phyloP scores from a whole-genome alignment of 768 basidiomycete species.

The Mycena amicta region DNA sequence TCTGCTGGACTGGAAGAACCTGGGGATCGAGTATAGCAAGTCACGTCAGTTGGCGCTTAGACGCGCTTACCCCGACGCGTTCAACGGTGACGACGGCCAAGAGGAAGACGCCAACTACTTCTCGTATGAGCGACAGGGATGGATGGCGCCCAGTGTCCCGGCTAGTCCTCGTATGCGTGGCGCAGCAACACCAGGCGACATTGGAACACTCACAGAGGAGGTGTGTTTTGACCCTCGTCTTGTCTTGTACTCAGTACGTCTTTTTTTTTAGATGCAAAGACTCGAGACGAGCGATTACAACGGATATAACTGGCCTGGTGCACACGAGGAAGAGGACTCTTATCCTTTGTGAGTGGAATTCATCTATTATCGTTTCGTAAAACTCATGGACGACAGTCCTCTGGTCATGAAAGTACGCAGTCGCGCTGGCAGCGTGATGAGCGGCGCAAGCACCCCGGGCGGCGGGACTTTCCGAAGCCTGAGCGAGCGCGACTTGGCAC shows the following conservation, averaged over 20 bases:
- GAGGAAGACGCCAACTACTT: slow-evolving; percentile 49
- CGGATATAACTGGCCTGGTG: slow-evolving; percentile 61
- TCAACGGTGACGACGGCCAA: slow-evolving; percentile 62
- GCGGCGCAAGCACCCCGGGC: slow-evolving; percentile 79
- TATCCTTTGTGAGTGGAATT: slow-evolving; percentile 76
- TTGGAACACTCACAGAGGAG: slow-evolving; percentile 88
- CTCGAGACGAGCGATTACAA: slow-evolving; percentile 87
- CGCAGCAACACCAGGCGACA: slow-evolving; percentile 88
- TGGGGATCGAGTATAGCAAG: slow-evolving; percentile 97
- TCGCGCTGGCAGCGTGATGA: slow-evolving; percentile 73
- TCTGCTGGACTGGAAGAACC: slow-evolving; percentile 96
- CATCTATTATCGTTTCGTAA: slow-evolving; percentile 14
- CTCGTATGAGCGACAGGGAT: slow-evolving; percentile 56
- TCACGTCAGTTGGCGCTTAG: slow-evolving; percentile 88
- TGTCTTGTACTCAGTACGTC: neutral
- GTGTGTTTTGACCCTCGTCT: slow-evolving; percentile 39
- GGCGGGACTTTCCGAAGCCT: slow-evolving; percentile 78
- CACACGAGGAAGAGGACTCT: slow-evolving; percentile 80
- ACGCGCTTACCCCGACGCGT: slow-evolving; percentile 94
- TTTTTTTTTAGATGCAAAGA: slow-evolving; percentile 71
- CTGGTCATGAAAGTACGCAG: slow-evolving; percentile 90
- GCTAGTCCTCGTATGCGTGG: slow-evolving; percentile 88
- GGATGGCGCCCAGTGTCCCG: slow-evolving; percentile 77
- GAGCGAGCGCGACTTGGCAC: slow-evolving; percentile 83
- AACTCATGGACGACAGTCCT: slow-evolving; percentile 52